Conservation (phyloP, 495 filamentous ascomycete species). For the Sporormia fimetaria region DNA sequence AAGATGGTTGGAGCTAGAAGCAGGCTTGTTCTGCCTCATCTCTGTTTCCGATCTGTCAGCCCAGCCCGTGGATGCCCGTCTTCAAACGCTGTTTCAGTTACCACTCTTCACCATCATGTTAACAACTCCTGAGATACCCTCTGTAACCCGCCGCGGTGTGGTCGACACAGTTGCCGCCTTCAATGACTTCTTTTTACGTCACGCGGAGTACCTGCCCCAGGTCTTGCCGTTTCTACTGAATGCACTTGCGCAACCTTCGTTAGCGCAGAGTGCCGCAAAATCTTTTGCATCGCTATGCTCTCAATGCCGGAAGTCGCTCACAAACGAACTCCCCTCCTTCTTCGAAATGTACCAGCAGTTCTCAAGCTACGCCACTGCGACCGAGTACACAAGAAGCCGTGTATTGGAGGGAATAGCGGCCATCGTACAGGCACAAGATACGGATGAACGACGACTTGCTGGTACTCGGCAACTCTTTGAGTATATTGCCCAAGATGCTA, state of each 20-base stretch:
- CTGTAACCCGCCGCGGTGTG: slow-evolving; percentile 63
- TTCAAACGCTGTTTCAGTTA: slow-evolving; percentile 59
- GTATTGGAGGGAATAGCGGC: slow-evolving; percentile 74
- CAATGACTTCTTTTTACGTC: slow-evolving; percentile 67
- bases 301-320: slow-evolving; percentile 62
- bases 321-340: slow-evolving; percentile 61
- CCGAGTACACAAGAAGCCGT: slow-evolving; percentile 62
- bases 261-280: slow-evolving; percentile 62
- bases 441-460: slow-evolving; percentile 49
- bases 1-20: slow-evolving; percentile 71
- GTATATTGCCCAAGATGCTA: slow-evolving; percentile 49
- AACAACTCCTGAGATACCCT: slow-evolving; percentile 34
- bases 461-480: slow-evolving; percentile 53
- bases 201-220: slow-evolving; percentile 56
- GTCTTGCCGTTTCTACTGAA: slow-evolving; percentile 75
- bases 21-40: slow-evolving; percentile 66
- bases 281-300: slow-evolving; percentile 73
- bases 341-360: slow-evolving; percentile 65
- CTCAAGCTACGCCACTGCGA: slow-evolving; percentile 46
- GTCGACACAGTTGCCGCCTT: slow-evolving; percentile 69
- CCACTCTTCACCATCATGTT: slow-evolving; percentile 50
- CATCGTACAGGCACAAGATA: slow-evolving; percentile 66
- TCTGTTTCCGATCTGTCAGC: slow-evolving; percentile 51
- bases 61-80: slow-evolving; percentile 46
- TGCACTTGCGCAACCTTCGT: slow-evolving; percentile 52